Conservation (phyloP, 495 filamentous ascomycete genomes). For the Xylaria nigripes region DNA sequence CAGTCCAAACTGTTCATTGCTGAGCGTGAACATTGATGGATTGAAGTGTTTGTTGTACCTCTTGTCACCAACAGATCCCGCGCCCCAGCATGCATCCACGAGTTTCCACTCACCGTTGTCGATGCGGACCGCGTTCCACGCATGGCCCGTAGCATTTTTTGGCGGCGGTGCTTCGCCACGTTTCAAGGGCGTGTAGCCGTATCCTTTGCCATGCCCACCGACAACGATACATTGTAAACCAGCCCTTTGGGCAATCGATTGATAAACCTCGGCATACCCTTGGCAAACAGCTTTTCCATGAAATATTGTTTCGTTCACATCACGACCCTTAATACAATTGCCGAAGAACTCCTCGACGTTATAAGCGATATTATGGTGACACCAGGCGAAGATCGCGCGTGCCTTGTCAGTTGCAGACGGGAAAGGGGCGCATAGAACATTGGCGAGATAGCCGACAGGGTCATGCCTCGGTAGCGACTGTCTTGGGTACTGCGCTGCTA, state of each 20-base stretch:
- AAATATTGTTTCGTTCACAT: constrained; percentile 57
- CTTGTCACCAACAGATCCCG: constrained; percentile 50
- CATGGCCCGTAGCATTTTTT: constrained; percentile 50
- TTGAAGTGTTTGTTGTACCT: constrained; percentile 62
- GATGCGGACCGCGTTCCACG: constrained; percentile 89
- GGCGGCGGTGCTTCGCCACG: constrained; percentile 53
- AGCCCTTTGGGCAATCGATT: constrained; percentile 60
- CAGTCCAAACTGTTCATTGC: constrained; percentile 74
- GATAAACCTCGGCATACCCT: constrained; percentile 82
- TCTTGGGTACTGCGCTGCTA: constrained; percentile 70
- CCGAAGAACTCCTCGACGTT: constrained; percentile 70
- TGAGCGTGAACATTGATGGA: constrained; percentile 62
- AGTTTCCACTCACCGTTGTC: constrained; percentile 86
- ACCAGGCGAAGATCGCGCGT: constrained; percentile 85
- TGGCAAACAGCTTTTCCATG: constrained; percentile 80
- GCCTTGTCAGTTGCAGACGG: constrained; percentile 80
- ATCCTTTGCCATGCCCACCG: constrained; percentile 81
- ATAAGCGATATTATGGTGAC: constrained; percentile 88
- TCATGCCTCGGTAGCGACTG: constrained; percentile 57
- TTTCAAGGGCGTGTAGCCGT: constrained; percentile 49
- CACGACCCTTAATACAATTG: constrained; percentile 52
- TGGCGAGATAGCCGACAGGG: constrained; percentile 58
- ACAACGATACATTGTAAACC: constrained; percentile 67
- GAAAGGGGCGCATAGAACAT: constrained; percentile 71
- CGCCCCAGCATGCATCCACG: constrained; percentile 88